Conservation (phyloP, 768 basidiomycete species). For the Termitomyces sp. region DNA sequence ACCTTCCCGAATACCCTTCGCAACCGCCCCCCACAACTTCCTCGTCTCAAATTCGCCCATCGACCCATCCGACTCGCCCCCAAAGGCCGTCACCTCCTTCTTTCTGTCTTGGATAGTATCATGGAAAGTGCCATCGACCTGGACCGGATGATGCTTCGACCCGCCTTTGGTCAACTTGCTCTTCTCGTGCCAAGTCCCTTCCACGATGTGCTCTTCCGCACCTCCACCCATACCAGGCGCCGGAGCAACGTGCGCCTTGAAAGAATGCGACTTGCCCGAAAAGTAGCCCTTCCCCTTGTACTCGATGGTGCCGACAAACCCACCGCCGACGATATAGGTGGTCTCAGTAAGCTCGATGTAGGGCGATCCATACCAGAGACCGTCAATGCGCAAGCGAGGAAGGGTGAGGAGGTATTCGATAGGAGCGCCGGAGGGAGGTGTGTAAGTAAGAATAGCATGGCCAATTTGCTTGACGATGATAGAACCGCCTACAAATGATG, state of each 20-base stretch:
- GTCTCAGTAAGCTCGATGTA: conserved; percentile 89
- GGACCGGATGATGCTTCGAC: conserved; percentile 14
- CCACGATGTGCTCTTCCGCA: conserved; percentile 48
- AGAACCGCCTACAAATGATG: conserved; percentile 43
- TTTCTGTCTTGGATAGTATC: conserved; percentile 64
- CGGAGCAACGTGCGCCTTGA: conserved; percentile 76
- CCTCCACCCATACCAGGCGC: conserved; percentile 7
- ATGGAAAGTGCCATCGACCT: conserved; percentile 53
- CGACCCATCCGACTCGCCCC: conserved; percentile 49
- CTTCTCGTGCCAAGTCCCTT: conserved; percentile 78
- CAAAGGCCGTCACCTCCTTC: conserved; percentile 68
- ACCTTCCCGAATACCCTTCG: conserved; percentile 86
- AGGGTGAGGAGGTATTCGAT: conserved; percentile 85
- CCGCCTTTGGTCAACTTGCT: conserved; percentile 44
- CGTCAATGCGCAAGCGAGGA: conserved; percentile 89
- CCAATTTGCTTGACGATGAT: conserved; percentile 94
- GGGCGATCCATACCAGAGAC: conserved; percentile 86
- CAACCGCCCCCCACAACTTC: conserved; percentile 78
- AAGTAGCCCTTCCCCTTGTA: conserved; percentile 98
- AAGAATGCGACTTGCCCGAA: conserved; percentile 87
- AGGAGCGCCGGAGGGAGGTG: conserved; percentile 43
- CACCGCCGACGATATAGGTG: conserved; percentile 62
- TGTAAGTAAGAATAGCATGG: conserved; percentile 79
- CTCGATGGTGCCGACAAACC: conserved; percentile 57
- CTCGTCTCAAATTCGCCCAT: conserved; percentile 88